A percentile compares a stretch with the other conserved stretches of the same genome.
phyloP scores from a whole-genome alignment of 306 rosid species.

The Vigna unguiculata region DNA sequence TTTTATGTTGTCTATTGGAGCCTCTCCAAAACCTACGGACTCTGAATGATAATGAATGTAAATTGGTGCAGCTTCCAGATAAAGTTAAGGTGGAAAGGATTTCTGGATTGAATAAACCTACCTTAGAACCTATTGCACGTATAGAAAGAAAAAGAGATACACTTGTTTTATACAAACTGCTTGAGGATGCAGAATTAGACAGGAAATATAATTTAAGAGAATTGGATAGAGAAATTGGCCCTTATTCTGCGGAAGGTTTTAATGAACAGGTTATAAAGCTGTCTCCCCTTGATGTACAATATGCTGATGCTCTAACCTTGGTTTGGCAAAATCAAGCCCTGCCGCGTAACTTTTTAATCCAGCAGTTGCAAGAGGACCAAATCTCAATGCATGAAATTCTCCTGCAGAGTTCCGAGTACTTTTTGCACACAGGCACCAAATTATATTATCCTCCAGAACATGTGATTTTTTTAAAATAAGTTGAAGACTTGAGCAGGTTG shows the following conservation, averaged over 20 bases:
- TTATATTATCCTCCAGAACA: constrained; percentile 71
- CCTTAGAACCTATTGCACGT: constrained; percentile 66
- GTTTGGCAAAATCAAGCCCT: constrained; percentile 84
- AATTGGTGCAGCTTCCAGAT: constrained; percentile 48
- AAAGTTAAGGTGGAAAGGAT: constrained; percentile 48
- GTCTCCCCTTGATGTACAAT: constrained; percentile 66
- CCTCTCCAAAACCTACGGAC: constrained; percentile 55
- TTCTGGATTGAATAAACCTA: constrained; percentile 58
- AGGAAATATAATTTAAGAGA: constrained; percentile 60
- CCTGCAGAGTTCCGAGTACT: constrained; percentile 77
- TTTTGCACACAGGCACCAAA: constrained; percentile 84
- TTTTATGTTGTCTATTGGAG: constrained; percentile 71
- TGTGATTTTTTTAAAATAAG: constrained; percentile 76
- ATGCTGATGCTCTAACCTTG: constrained; percentile 86
- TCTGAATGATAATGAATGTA: constrained; percentile 49
- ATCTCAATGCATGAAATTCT: constrained; percentile 92
- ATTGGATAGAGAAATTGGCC: constrained; percentile 55
- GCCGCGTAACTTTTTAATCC: constrained; percentile 66
- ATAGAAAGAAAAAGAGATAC: constrained; percentile 82
- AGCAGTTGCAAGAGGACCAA: constrained; percentile 64
- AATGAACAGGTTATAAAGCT: constrained; percentile 72
- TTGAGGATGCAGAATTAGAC: constrained; percentile 91
- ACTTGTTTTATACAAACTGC: constrained; percentile 75
- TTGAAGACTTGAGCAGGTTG: constrained; percentile 74
- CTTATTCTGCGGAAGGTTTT: constrained; percentile 55